Conservation (phyloP, 345 rosid genomes). For the Litchi chinensis region DNA sequence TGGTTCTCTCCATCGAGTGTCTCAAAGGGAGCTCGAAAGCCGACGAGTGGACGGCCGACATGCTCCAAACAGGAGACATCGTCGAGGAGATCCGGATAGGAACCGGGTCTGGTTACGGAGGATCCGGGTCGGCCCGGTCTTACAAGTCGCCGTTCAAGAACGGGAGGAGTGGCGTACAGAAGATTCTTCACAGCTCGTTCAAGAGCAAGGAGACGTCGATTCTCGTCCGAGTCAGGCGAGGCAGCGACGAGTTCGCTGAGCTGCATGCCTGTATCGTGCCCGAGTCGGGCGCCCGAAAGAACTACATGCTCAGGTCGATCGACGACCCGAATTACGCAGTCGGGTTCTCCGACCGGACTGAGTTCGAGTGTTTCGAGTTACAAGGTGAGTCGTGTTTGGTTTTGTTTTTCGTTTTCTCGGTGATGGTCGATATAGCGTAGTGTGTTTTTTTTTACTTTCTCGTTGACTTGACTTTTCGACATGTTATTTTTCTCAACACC, state of each 20-base stretch:
- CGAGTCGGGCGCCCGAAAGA: constrained; percentile 63
- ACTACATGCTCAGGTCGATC: constrained; percentile 81
- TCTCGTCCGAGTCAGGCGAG: constrained; percentile 73
- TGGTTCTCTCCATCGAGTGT: constrained; percentile 81
- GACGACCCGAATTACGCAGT: constrained; percentile 88
- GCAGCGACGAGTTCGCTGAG: constrained; percentile 62
- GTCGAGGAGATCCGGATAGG: constrained; percentile 89
- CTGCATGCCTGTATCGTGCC: constrained; percentile 96
- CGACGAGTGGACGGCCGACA: constrained; percentile 96
- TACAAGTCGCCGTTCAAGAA: constrained; percentile 77
- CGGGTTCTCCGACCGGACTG: constrained; percentile 84
- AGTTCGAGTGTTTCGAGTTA: constrained; percentile 75
- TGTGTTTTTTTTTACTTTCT: constrained; percentile 7
- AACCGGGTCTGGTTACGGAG: constrained; percentile 44
- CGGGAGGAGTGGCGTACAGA: constrained; percentile 80
- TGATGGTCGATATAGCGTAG: not conserved
- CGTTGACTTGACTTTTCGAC: constrained; percentile 13
- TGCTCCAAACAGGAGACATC: constrained; percentile 97
- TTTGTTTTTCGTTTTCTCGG: not conserved
- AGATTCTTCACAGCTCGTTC: constrained; percentile 66
- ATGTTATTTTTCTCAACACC: not conserved
- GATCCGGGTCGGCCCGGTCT: constrained; percentile 21
- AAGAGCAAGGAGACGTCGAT: constrained; percentile 81
- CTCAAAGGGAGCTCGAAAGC: constrained; percentile 86
- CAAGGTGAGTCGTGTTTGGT: constrained; percentile 63